Evolutionary conservation across 208 protist species (phyloP), one percentile per base, ranked within the genome.

Genomic region (Crithidia fasciculata): DNA sequence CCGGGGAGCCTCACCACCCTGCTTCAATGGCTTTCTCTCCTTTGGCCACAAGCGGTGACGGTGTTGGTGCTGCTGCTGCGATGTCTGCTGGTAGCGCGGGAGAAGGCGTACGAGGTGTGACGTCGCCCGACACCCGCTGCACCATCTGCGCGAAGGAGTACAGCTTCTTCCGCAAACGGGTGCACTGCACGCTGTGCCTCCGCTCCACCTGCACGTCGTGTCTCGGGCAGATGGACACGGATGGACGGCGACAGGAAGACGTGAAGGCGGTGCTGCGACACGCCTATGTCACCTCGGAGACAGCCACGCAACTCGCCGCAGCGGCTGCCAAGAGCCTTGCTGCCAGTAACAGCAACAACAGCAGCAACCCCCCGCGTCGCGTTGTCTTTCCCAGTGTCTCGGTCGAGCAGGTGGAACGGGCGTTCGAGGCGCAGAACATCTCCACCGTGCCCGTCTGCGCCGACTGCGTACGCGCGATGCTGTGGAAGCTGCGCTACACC

Each of bases 151-250:
- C 75, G 6, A 91, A 87, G 54, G 77, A 81, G 37, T 96, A 88
- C 79, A 85, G 78, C 41, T 88, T 96, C 64, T 96, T 93, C 73
- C 82, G 91, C 8, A 85, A 87, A 56, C 80, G 82, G 16, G 50
- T 60, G n/a, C 68, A 65, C 39, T 96, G 91, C 64, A 82, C 80
- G 6, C 49, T 94, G 55, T 96, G 91, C 62, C 72, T 88, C 37
- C 86, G 87, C 37, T 81, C 74, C 8, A 76, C 76, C 50, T 95
- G 91, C 70, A 69, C 72, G 15, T 87, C 85, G 4, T 95, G 91
- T 68, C 80, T 94, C 18, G 68, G 77, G 45, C 61, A 74, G 41
- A 82, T 95, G 55, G 84, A 91, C 18, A 68, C 78, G 19, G 76
- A 76, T 16, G 69, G 73, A 28, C 65, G 72, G 40, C 77, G 58